Evolutionary conservation across 768 basidiomycete species (phyloP).

Genomic region (Mycena galopus): DNA sequence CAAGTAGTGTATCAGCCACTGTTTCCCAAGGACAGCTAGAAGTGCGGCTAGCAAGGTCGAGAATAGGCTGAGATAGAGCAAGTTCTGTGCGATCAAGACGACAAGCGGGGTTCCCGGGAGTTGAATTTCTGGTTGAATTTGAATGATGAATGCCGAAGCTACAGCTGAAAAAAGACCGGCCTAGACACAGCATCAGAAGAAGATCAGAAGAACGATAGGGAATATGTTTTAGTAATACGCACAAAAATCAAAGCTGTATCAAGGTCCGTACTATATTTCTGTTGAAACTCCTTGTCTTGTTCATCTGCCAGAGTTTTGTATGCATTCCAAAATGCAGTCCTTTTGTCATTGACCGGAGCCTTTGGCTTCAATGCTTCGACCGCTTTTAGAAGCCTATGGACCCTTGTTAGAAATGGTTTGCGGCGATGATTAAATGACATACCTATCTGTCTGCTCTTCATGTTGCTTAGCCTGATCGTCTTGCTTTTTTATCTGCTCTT

Average conservation of each 20-base stretch:
- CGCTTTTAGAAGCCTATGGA: neutral
- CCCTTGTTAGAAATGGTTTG: neutral
- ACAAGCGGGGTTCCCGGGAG: neutral
- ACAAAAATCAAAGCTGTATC: constrained; percentile 14
- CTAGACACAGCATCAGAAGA: neutral
- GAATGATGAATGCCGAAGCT: constrained; percentile 5
- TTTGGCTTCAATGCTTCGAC: neutral
- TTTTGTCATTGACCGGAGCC: neutral
- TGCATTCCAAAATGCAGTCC: constrained; percentile 11
- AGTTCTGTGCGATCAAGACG: neutral
- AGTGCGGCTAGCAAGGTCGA: constrained; percentile 5
- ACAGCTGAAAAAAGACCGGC: constrained; percentile 19
- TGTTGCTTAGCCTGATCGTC: neutral
- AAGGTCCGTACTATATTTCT: constrained; percentile 17
- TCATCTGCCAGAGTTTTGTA: constrained; percentile 18
- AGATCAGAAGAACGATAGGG: neutral
- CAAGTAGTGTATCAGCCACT: constrained; percentile 19
- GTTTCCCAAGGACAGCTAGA: constrained; percentile 15
- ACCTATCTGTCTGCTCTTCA: constrained; percentile 4
- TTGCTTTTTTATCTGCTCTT: neutral
- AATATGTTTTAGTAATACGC: neutral
- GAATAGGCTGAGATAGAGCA: constrained; percentile 9
- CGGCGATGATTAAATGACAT: neutral
- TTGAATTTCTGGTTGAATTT: constrained; percentile 6
- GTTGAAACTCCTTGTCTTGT: constrained; percentile 9